Base-by-base conservation (phyloP, 106 monocot species). In the Dendrobium officinale region DNA sequence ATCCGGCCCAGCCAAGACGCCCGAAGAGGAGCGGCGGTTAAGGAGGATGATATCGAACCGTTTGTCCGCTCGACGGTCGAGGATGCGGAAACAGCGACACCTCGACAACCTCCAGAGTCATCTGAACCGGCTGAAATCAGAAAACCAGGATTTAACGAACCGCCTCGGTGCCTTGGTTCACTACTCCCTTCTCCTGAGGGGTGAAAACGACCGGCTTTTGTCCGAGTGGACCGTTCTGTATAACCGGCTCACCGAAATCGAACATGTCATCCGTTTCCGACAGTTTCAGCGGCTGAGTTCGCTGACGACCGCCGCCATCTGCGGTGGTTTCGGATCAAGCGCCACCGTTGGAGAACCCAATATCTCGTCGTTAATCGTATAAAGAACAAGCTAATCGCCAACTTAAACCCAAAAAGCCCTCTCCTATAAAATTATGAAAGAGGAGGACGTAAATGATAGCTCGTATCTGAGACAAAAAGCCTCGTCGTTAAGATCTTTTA, bases 41-140 rank as follows among this genome's bases (percentile, higher is more conserved):
- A 90, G 82, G 86, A 22, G 89, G 78, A 90, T 87, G 87, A 56
- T 82, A 15, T 90, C 90, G 37, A 90, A 90, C 80, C 72, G 90
- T 58, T 84, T 87, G 82, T 90, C 90, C 47, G 90, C 90, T 11
- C 79, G 87, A 74, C 78, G 90, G 58, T 90, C 87, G 11, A 82
- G 87, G 66, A 78, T 81, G 85, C 72, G 87, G 75, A 90, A 90
- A 84, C 90, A 90, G 79, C 85, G 85, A 75, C 90, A 81, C 49
- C 55, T 90, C 33, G 85, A 83, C 19, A 78, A 85, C 10, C 83
- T 90, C 42, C 66, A 56, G 19, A 79, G 24, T 67, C 75, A 85
- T 42, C 51, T 68, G 61, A 80, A 70, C 5, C 77, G 55, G 75
- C 78, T 87, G 42, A 82, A 83, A 68, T 68, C 24, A 58, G 85